Conservation (phyloP, 2,329 filamentous ascomycete genomes). For the Penicillium sumatraense region DNA sequence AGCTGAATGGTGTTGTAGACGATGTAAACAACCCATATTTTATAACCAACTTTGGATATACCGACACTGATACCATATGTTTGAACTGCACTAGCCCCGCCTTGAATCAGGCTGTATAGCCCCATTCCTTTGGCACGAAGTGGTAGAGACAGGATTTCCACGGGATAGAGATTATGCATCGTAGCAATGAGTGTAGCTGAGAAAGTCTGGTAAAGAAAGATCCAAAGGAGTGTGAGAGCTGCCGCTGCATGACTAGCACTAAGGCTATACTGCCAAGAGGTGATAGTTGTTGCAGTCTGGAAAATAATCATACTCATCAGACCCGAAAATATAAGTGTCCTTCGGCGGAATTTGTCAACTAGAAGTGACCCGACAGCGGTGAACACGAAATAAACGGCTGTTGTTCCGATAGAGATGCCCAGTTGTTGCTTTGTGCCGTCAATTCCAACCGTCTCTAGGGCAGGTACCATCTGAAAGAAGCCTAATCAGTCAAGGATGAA, state of each 20-base stretch:
- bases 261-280: slow-evolving; percentile 51
- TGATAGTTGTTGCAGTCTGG: slow-evolving; percentile 53
- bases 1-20: slow-evolving; percentile 55
- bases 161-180: slow-evolving; percentile 55
- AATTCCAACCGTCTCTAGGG: slow-evolving; percentile 50
- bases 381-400: slow-evolving; percentile 53
- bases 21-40: slow-evolving; percentile 58
- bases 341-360: slow-evolving; percentile 48
- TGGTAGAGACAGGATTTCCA: slow-evolving; percentile 50
- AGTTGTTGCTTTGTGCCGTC: slow-evolving; percentile 43
- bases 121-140: slow-evolving; percentile 54
- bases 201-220: slow-evolving; percentile 55
- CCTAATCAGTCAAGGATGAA: background rate
- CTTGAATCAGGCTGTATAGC: slow-evolving; percentile 51
- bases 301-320: slow-evolving; percentile 50
- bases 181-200: slow-evolving; percentile 53
- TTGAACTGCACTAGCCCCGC: slow-evolving; percentile 49
- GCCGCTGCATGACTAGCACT: slow-evolving; percentile 39
- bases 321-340: slow-evolving; percentile 52
- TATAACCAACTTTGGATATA: slow-evolving; percentile 54
- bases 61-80: slow-evolving; percentile 55
- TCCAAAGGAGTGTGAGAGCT: slow-evolving; percentile 51
- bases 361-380: slow-evolving; percentile 49
- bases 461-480: slow-evolving; percentile 35
- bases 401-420: slow-evolving; percentile 50